phyloP scores from a whole-genome alignment of 2,329 filamentous ascomycete species.

The Pseudogymnoascus sp. region DNA sequence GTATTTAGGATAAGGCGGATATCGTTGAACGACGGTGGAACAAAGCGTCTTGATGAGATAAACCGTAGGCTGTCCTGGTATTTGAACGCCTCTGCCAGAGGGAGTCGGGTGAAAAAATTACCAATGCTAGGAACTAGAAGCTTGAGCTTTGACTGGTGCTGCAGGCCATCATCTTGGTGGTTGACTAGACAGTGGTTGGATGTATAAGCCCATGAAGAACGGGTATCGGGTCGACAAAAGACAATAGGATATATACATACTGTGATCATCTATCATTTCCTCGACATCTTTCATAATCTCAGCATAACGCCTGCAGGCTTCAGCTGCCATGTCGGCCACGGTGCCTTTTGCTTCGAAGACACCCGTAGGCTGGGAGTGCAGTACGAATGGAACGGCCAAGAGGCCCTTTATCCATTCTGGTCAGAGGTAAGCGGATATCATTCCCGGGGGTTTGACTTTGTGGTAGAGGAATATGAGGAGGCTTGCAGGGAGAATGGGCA shows the following conservation, averaged over 20 bases:
- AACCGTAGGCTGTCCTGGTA: constrained; percentile 80
- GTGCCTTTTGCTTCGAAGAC: constrained; percentile 64
- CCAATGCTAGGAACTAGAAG: constrained; percentile 85
- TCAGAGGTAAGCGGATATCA: constrained; percentile 11
- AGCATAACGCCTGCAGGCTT: constrained; percentile 80
- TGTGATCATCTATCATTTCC: constrained; percentile 84
- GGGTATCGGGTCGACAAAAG: constrained; percentile 1
- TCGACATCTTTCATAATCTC: constrained; percentile 96
- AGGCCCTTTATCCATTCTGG: constrained; percentile 94
- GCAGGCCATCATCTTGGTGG: constrained; percentile 58
- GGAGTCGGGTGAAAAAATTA: constrained; percentile 85
- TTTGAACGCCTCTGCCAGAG: constrained; percentile 81
- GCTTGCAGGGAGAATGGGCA: neutral
- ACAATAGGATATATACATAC: constrained; percentile 37
- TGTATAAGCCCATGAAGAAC: neutral
- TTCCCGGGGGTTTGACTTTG: neutral
- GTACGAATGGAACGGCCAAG: constrained; percentile 88
- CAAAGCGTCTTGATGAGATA: constrained; percentile 86
- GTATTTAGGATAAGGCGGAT: constrained; percentile 89
- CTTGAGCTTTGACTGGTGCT: constrained; percentile 79
- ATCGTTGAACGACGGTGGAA: constrained; percentile 95
- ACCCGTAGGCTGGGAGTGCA: constrained; percentile 89
- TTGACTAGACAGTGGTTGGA: constrained; percentile 43
- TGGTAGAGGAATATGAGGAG: neutral
- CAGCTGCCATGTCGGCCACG: constrained; percentile 65